Evolutionary conservation across 2,329 filamentous ascomycete species (phyloP).

Genomic region (Stachybotrys chartarum): DNA sequence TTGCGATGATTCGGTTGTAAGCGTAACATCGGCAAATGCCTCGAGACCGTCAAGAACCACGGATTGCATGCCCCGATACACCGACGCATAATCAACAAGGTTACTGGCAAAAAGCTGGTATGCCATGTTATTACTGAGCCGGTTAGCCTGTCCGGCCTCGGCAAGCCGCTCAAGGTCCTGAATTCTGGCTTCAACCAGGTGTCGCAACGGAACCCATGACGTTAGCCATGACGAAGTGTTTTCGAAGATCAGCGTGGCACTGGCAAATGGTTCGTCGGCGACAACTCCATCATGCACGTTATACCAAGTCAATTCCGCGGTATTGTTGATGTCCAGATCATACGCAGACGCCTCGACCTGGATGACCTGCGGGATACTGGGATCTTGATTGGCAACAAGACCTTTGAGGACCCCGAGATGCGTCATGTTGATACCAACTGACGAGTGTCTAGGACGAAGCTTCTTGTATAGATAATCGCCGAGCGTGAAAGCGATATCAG

Average conservation of each 20-base stretch:
- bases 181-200: slow-evolving; percentile 59
- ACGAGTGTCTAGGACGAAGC: slow-evolving; percentile 44
- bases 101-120: slow-evolving; percentile 57
- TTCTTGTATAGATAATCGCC: slow-evolving; percentile 58
- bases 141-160: slow-evolving; percentile 4
- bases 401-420: slow-evolving; percentile 61
- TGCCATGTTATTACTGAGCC: slow-evolving; percentile 6
- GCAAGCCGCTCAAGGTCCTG: slow-evolving; percentile 36
- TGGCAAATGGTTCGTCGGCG: slow-evolving; percentile 7
- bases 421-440: slow-evolving; percentile 54
- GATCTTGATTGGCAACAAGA: slow-evolving; percentile 15
- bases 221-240: slow-evolving; percentile 42
- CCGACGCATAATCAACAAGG: slow-evolving; percentile 46
- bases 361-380: slow-evolving; percentile 20
- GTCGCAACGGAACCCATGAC: slow-evolving; percentile 49
- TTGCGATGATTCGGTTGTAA: slow-evolving; percentile 29
- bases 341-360: slow-evolving; percentile 17
- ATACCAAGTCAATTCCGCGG: slow-evolving; percentile 30
- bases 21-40: slow-evolving; percentile 26
- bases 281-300: slow-evolving; percentile 6
- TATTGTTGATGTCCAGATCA: slow-evolving; percentile 36
- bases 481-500: slow-evolving; percentile 58
- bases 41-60: slow-evolving; percentile 35
- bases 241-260: slow-evolving; percentile 32
- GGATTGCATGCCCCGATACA: slow-evolving; percentile 50